These are phyloP conservation scores for Ustilago loliicola DNA, from an alignment of 1,284 basidiomycete species.

Conservation along the genomic window DNA sequence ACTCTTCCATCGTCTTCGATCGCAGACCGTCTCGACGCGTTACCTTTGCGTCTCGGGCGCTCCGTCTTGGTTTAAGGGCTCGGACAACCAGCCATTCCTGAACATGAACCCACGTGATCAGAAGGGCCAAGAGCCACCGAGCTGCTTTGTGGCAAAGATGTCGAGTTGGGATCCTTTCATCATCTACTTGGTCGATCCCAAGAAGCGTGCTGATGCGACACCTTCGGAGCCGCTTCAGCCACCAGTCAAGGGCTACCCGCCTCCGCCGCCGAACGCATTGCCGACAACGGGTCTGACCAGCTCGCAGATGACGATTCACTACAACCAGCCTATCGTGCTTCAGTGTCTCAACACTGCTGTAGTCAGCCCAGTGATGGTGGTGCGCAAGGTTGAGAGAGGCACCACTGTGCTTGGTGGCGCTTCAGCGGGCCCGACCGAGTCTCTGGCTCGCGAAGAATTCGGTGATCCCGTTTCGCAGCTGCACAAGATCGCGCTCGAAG, in stretches of 20 bases:
- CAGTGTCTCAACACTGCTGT: conserved; percentile 94
- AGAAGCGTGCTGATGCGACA: conserved; percentile 79
- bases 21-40: conserved; percentile 79
- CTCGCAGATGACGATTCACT: conserved; percentile 81
- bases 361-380: conserved; percentile 90
- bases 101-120: conserved; percentile 53
- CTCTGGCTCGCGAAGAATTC: conserved; percentile 81
- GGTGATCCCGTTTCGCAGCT: conserved; percentile 94
- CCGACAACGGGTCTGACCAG: conserved; percentile 85
- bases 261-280: conserved; percentile 89
- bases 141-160: conserved; percentile 72
- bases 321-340: conserved; percentile 94
- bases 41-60: conserved; percentile 94
- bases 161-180: conserved; percentile 84
- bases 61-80: conserved; percentile 70
- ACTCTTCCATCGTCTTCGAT: conserved; percentile 91
- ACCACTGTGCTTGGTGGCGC: conserved; percentile 89
- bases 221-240: conserved; percentile 77
- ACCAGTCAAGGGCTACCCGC: conserved; percentile 76
- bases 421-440: conserved; percentile 78
- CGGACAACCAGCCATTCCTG: conserved; percentile 63
- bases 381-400: conserved; percentile 91
- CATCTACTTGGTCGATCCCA: conserved; percentile 83
- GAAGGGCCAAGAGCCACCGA: conserved; percentile 52
- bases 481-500: conserved; percentile 75